Evolutionary conservation across 805 yeast genomes (phyloP), one percentile per base, ranked within the genome.

Genomic region (Pichia membranifaciens): DNA sequence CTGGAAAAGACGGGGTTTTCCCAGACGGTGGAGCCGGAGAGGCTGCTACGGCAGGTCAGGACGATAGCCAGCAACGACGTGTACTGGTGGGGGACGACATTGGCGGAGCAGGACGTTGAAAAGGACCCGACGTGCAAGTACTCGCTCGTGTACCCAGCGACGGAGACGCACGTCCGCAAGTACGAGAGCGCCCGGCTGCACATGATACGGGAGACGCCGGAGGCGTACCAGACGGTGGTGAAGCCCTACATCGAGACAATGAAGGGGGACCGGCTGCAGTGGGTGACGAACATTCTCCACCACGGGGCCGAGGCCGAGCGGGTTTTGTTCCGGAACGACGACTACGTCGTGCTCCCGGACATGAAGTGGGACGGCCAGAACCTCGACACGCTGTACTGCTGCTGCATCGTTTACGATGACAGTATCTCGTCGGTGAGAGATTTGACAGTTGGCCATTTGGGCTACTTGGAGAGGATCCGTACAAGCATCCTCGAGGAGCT

Each of bases 321-420:
- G 18, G 79, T 91, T n/a, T 72, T 89, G 2, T 75, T 72, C 55
- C 80, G 83, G 43, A 84, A 87, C 52, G 76, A 79, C 28, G 76
- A 77, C 18, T 87, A 86, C 58, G 79, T 89, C 5, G 66, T 93
- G 40, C 70, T 90, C 37, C 98, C 98, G 0, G 97, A 91, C 65
- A 87, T 91, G 95, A 90, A 90, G 62, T 93, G 99, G 99, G 96
- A 91, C 61, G 81, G 85, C 3, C 68, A 73, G 43, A 79, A 79
- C 25, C 54, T 83, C 60, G 87, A 80, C 22, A 65, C 91, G 3
- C 67, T 93, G 47, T 89, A 93, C 61, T 67, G 91, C 54, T 82
- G 87, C 44, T 84, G 86, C 8, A 82, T 91, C 50, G 90, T 84
- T 3, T 76, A 76, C 51, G 70, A 91, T 46, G 71, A 68, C 1